phyloP scores from a whole-genome alignment of 2,329 filamentous ascomycete genomes.

The Cercospora sp. region DNA sequence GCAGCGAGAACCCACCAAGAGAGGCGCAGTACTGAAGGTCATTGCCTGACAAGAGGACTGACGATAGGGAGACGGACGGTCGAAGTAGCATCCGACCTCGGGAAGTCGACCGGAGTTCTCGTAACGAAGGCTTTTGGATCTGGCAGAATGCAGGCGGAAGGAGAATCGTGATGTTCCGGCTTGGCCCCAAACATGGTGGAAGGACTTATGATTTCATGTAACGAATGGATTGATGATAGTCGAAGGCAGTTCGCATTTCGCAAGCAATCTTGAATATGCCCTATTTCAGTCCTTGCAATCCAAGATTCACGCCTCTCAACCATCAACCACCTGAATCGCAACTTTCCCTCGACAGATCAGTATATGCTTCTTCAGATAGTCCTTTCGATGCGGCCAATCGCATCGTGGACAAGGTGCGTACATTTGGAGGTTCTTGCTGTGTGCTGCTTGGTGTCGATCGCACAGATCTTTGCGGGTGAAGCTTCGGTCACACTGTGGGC shows the following conservation, averaged over 20 bases:
- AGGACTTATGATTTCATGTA: not conserved
- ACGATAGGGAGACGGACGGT: too few species aligned
- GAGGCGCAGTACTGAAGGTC: not conserved
- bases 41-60: not conserved
- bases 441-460: not conserved
- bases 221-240: not conserved
- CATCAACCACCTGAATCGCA: not conserved
- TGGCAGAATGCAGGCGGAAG: too few species aligned
- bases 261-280: too few species aligned
- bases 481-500: not conserved
- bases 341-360: not conserved
- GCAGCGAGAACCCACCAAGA: not conserved
- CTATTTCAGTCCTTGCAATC: not conserved
- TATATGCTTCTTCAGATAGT: not conserved
- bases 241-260: too few species aligned
- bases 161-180: too few species aligned
- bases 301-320: not conserved
- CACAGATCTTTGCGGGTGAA: not conserved
- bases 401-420: not conserved
- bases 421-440: not conserved
- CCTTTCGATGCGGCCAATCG: not conserved
- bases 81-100: too few species aligned
- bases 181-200: not conserved
- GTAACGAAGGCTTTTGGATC: too few species aligned
- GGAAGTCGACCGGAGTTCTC: too few species aligned